Evolutionary conservation across 345 rosid genomes (phyloP), one percentile per base, ranked within the genome.

Genomic region (Salix suchowensis): DNA sequence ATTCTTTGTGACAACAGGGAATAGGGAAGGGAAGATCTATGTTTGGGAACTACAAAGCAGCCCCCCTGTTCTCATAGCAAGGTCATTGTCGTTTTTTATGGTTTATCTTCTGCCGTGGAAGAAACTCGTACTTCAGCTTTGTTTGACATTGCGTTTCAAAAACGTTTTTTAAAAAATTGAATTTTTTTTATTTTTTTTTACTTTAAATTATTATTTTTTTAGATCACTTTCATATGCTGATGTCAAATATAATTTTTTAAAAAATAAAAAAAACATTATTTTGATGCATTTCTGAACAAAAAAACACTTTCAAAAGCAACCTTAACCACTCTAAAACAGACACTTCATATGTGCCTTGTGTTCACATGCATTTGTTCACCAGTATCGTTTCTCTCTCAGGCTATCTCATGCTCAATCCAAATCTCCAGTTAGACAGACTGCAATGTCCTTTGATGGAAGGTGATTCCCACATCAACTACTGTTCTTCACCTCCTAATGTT

Each of bases 21-120:
- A 93, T 85, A 86, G 96, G 68, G 97, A 96, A 80, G 98, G 99
- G 82, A 93, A 96, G 85, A 91, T 96, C 34, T 96, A 71, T 76
- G 96, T 96, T 6, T 96, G 99, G 99, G 99, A 96, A 83, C 76
- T 96, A 82, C 94, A 86, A 80, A 90, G 87, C 76, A 91, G 94
- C 81, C 98, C 99, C 77, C 99, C 99, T n/a, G 93, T 85, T 85
- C 94, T 96, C 81, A 84, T 90, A 71, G 85, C 98, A 70, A 85
- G 87, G 99, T 96, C 62, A 21, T 24, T 21, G 16, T 12, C 1
- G 10, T 5, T 32, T 23, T 77, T 75, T 13, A 28, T n/a, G 32
- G 64, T 65, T 15, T 36, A 42, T 65, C n/a, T 69, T 46, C 55
- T 15, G 13, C 1, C 3, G 18, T 46, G 13, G 54, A 54, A 62